phyloP scores from a whole-genome alignment of 1,284 basidiomycete genomes.

The Ganoderma lingzhi region DNA sequence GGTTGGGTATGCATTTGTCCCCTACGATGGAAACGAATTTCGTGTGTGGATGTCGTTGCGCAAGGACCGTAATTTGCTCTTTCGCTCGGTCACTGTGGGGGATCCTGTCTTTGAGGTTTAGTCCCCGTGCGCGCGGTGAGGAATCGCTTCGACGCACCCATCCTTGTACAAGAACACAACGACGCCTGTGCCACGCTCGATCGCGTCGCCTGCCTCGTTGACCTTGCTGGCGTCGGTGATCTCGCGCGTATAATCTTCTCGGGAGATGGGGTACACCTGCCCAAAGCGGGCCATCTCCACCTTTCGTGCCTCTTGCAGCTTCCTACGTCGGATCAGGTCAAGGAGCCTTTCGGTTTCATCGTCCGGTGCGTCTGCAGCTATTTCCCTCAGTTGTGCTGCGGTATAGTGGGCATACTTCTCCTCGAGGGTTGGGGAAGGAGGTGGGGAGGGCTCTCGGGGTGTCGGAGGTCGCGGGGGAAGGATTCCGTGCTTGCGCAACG shows the following conservation, averaged over 20 bases:
- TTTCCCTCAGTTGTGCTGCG: slow-evolving; percentile 69
- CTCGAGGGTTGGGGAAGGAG: slow-evolving; percentile 68
- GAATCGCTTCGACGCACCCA: slow-evolving; percentile 57
- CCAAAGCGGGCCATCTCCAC: slow-evolving; percentile 82
- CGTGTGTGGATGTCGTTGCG: slow-evolving; percentile 85
- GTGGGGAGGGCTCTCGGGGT: slow-evolving; percentile 79
- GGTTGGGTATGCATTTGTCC: slow-evolving; percentile 95
- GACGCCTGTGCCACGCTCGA: slow-evolving; percentile 82
- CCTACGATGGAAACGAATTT: slow-evolving; percentile 98
- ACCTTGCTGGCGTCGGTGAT: slow-evolving; percentile 92
- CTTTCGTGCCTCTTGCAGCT: slow-evolving; percentile 69
- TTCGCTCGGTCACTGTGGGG: slow-evolving; percentile 82
- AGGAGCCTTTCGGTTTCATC: slow-evolving; percentile 85
- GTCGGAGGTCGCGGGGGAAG: slow-evolving; percentile 78
- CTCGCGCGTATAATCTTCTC: slow-evolving; percentile 95
- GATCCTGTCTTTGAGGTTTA: slow-evolving; percentile 57
- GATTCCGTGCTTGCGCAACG: slow-evolving; percentile 91
- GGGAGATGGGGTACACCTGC: slow-evolving; percentile 86
- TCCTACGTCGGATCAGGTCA: slow-evolving; percentile 71
- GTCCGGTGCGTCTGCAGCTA: slow-evolving; percentile 73
- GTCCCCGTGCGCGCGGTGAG: not conserved
- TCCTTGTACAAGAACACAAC: slow-evolving; percentile 93
- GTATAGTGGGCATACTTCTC: slow-evolving; percentile 75
- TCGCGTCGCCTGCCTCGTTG: slow-evolving; percentile 70
- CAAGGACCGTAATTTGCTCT: slow-evolving; percentile 77